phyloP scores from a whole-genome alignment of 2,329 filamentous ascomycete genomes.

The Sporothrix curviconia region DNA sequence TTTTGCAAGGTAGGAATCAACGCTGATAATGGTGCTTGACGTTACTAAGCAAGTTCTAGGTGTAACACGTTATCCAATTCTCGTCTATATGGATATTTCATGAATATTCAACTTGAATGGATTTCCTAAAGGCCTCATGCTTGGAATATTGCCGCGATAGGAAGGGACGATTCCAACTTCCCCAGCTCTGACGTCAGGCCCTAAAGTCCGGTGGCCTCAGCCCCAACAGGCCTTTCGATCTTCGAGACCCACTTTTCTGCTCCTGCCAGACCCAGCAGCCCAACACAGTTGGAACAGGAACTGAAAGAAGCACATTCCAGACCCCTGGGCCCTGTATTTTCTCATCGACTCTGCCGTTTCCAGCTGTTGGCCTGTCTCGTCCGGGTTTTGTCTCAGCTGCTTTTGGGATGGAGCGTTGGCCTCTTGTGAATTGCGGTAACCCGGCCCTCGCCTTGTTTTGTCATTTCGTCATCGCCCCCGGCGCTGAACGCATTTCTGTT shows the following conservation, averaged over 20 bases:
- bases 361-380: background rate
- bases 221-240: background rate
- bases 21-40: too few species aligned
- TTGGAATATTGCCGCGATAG: too few species aligned
- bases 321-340: background rate
- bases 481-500: background rate
- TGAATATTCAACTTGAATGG: too few species aligned
- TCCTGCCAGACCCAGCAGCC: background rate
- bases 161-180: too few species aligned
- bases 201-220: too few species aligned
- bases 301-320: background rate
- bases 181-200: conserved; percentile 1
- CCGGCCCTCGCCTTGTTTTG: background rate
- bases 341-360: background rate
- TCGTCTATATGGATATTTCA: too few species aligned
- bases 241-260: background rate
- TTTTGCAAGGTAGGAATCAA: too few species aligned
- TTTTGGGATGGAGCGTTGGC: background rate
- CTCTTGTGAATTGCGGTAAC: too few species aligned
- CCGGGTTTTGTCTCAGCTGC: background rate
- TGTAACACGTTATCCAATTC: too few species aligned
- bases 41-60: too few species aligned
- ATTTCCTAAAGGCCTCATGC: too few species aligned
- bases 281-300: background rate
- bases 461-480: conserved; percentile 1